A percentile compares a stretch with the other conserved stretches of the same genome.
Evolutionary conservation across 1,284 basidiomycete species (phyloP).

Genomic region (Volvariella volvacea): DNA sequence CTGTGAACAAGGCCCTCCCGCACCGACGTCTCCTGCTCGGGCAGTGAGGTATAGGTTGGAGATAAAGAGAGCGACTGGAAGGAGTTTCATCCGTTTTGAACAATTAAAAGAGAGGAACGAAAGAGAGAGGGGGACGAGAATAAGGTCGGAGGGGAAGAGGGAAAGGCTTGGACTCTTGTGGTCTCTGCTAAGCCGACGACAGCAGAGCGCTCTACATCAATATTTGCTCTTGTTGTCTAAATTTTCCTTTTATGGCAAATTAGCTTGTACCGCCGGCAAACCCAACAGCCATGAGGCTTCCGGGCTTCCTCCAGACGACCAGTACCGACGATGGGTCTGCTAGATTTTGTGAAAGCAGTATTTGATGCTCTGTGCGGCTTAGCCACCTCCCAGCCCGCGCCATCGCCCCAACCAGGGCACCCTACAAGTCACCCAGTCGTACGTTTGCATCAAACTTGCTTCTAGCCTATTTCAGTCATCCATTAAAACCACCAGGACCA

Average conservation of each 20-base stretch:
- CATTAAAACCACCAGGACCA: slow-evolving; percentile 50
- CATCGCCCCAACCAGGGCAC: background rate
- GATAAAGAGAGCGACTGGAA: slow-evolving; percentile 34
- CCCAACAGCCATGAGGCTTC: too few species aligned
- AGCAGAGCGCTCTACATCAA: too few species aligned
- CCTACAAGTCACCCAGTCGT: background rate
- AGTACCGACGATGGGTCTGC: background rate
- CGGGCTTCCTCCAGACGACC: too few species aligned
- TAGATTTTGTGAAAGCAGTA: background rate
- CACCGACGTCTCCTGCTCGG: slow-evolving; percentile 34
- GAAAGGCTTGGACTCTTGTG: too few species aligned
- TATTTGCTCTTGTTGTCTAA: too few species aligned
- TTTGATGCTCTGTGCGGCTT: background rate
- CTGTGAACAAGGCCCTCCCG: slow-evolving; percentile 43
- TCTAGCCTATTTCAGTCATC: background rate
- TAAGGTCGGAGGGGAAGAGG: background rate
- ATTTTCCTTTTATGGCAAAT: too few species aligned
- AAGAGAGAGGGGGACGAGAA: slow-evolving; percentile 9
- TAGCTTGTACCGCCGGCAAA: too few species aligned
- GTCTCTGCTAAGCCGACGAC: too few species aligned
- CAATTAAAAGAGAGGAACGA: slow-evolving; percentile 9
- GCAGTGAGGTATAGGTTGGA: slow-evolving; percentile 27
- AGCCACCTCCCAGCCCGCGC: background rate
- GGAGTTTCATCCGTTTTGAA: slow-evolving; percentile 18
- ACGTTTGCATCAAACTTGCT: background rate